Conservation (phyloP, 1,139 yeast species). For the Kodamaea ohmeri region DNA sequence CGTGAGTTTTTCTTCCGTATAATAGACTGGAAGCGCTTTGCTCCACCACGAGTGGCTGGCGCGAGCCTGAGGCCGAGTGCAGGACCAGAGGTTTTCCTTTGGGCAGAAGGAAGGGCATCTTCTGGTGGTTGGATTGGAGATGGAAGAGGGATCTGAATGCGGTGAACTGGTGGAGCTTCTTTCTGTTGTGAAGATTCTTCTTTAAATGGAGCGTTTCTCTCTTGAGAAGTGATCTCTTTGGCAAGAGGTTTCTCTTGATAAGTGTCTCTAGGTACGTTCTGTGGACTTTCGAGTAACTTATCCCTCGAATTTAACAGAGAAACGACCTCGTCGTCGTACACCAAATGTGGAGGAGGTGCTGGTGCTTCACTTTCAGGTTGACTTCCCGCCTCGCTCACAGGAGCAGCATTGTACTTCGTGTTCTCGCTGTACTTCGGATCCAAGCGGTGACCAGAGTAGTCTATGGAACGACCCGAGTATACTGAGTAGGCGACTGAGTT, state of each 20-base stretch:
- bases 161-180: too few relatives aligned
- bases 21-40: not conserved
- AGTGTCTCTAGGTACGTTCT: too few relatives aligned
- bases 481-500: constrained; percentile 1
- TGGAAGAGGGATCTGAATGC: not conserved
- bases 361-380: constrained; percentile 26
- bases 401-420: constrained; percentile 1
- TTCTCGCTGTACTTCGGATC: constrained; percentile 16
- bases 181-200: not conserved
- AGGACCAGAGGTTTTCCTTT: not conserved
- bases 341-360: constrained; percentile 28
- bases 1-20: constrained; percentile 1
- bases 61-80: not conserved
- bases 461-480: constrained; percentile 16
- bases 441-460: constrained; percentile 14
- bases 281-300: too few relatives aligned
- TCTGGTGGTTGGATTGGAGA: not conserved
- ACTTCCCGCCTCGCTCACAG: constrained; percentile 16
- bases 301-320: constrained; percentile 1
- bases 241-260: too few relatives aligned
- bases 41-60: constrained; percentile 1
- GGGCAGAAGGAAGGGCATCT: too few relatives aligned
- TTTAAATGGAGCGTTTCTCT: not conserved
- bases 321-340: constrained; percentile 5
- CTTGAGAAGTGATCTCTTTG: too few relatives aligned